Evolutionary conservation across 78 protist genomes (phyloP).

Genomic region (Creolimax fragrantissima): DNA sequence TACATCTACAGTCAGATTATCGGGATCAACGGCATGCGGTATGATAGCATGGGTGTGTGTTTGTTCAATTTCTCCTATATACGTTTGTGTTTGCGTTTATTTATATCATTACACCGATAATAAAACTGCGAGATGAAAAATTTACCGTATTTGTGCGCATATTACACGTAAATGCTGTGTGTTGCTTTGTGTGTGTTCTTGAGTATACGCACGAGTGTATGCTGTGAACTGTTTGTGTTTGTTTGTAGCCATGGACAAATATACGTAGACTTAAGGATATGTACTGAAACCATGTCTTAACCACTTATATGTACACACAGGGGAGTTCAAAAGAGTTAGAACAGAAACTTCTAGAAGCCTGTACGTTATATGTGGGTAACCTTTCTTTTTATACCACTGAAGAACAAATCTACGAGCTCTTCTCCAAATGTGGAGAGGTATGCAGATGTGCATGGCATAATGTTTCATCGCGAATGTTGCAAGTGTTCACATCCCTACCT

Average conservation of each 20-base stretch:
- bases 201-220: background rate
- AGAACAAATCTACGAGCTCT: slow-evolving; percentile 79
- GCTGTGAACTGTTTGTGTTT: background rate
- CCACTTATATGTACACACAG: background rate
- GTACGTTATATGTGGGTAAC: slow-evolving; percentile 86
- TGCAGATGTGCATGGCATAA: no score
- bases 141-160: background rate
- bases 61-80: background rate
- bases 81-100: background rate
- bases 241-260: background rate
- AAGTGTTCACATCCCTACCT: no score
- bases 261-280: background rate
- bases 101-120: background rate
- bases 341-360: background rate
- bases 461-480: background rate
- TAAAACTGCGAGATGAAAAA: background rate
- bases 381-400: slow-evolving; percentile 81
- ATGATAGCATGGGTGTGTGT: background rate
- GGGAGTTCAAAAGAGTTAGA: background rate
- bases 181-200: background rate
- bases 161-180: background rate
- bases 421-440: slow-evolving; percentile 72
- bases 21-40: background rate
- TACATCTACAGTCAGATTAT: background rate
- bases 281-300: background rate